A percentile compares a stretch with the other conserved stretches of the same genome.
phyloP scores from a whole-genome alignment of 768 basidiomycete genomes.

The Boletellus sp. region DNA sequence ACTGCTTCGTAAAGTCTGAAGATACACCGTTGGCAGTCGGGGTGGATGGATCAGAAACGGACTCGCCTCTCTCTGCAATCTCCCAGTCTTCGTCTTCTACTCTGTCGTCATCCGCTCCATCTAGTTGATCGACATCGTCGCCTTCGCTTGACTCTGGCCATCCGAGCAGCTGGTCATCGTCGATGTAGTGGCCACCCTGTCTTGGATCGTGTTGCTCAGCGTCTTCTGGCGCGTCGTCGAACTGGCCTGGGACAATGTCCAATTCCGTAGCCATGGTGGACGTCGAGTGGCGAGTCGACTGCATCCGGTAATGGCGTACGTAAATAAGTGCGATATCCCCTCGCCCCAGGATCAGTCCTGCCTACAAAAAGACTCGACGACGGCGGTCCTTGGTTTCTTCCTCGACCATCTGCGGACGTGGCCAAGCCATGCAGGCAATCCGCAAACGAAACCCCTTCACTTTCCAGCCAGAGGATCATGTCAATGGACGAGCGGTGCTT shows the following conservation, averaged over 20 bases:
- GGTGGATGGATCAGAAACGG: background rate
- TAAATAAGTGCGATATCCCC: slow-evolving; percentile 23
- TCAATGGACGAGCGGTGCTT: slow-evolving; percentile 34
- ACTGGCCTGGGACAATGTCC: slow-evolving; percentile 48
- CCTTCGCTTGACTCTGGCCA: slow-evolving; percentile 30
- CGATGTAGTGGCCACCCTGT: slow-evolving; percentile 42
- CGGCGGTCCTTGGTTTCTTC: background rate
- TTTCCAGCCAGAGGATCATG: slow-evolving; percentile 30
- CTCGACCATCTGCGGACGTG: background rate
- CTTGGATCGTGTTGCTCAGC: slow-evolving; percentile 10
- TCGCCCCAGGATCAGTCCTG: slow-evolving; percentile 8
- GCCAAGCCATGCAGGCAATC: slow-evolving; percentile 28
- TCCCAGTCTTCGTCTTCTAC: slow-evolving; percentile 91
- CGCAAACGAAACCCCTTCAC: slow-evolving; percentile 48
- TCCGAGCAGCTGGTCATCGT: slow-evolving; percentile 32
- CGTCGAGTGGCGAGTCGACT: background rate
- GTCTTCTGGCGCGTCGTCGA: slow-evolving; percentile 54
- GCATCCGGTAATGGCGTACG: slow-evolving; percentile 6
- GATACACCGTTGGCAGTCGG: slow-evolving; percentile 1
- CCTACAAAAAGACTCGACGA: slow-evolving; percentile 10
- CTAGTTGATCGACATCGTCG: slow-evolving; percentile 25
- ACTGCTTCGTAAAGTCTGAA: slow-evolving; percentile 97
- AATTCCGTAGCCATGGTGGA: slow-evolving; percentile 21
- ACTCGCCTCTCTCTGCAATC: slow-evolving; percentile 72
- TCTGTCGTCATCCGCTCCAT: slow-evolving; percentile 52